Evolutionary conservation across 345 rosid species (phyloP), one percentile per base, ranked within the genome.

Genomic region (Citrus hindsii): DNA sequence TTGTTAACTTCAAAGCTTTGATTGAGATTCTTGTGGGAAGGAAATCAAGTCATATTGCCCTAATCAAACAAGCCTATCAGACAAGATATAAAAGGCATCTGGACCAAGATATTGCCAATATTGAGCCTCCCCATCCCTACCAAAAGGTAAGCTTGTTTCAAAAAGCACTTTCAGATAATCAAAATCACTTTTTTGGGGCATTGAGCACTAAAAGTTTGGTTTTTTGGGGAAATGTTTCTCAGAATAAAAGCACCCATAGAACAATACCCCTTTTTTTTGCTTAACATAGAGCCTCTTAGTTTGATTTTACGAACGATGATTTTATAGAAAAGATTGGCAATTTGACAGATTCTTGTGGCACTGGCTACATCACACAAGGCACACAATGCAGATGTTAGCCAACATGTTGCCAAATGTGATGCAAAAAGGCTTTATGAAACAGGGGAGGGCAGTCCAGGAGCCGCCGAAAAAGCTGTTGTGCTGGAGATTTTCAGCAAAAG

Each of bases 401-500:
- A 86, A 42, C 92, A 88, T 48, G 37, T 88, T 8, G 90, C 89
- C 28, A 85, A 90, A 77, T 88, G 93, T 42, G 92, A 92, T 74
- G 92, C 92, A 1, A 86, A 69, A 79, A 86, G 93, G 80, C 82
- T 91, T 19, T 83, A 75, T 42, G 88, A 87, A 69, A 87, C 90
- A 55, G 87, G 92, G 79, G 87, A 88, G 68, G 90, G 92, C 75
- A 76, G 86, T 13, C 66, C 89, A 1, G 86, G 86, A 61, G 81
- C 85, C 40, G 75, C 84, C 67, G 88, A 85, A 73, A 92, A 87
- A 70, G 87, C 82, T 28, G 83, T 86, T 74, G 86, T 89, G 79
- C 86, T 92, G 38, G 94, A 90, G 86, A 90, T 89, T 79, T 75
- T 92, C 33, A 87, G 88, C 70, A 92, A 92, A 84, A 81, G 92